phyloP scores from a whole-genome alignment of 2,329 filamentous ascomycete species.

The Calonectria multiphialidica region DNA sequence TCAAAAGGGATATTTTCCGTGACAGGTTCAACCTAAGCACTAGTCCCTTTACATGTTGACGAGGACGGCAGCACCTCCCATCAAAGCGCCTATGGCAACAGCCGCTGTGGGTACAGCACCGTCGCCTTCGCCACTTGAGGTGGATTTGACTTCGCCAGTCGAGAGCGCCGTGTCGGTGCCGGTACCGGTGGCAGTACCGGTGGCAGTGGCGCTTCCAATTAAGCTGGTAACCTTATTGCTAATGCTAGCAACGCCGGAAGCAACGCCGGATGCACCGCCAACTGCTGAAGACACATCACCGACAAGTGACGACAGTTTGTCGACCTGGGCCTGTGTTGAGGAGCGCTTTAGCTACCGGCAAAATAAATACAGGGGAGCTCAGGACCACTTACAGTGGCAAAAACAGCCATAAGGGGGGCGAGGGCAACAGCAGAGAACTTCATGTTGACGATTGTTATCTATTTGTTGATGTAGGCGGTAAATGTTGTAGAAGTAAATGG shows the following conservation, averaged over 20 bases:
- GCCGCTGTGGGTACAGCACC: neutral
- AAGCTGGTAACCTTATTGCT: neutral
- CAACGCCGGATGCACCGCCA: neutral
- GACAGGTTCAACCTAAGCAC: neutral
- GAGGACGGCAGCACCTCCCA: neutral
- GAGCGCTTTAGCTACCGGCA: neutral
- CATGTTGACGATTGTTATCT: neutral
- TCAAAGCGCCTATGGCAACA: neutral
- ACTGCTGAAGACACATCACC: neutral
- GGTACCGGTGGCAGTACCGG: neutral
- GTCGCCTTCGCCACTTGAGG: neutral
- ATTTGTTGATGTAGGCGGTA: neutral
- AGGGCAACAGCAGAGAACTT: neutral
- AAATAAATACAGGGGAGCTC: neutral
- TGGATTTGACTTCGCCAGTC: neutral
- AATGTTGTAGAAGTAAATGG: neutral
- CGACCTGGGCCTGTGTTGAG: neutral
- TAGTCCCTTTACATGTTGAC: neutral
- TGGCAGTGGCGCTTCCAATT: neutral
- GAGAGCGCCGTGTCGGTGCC: neutral
- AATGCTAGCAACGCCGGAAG: neutral
- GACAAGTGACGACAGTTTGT: neutral
- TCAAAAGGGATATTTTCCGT: neutral
- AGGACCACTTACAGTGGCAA: neutral
- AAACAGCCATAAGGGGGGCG: neutral